Base-by-base conservation (phyloP, 768 basidiomycete species). In the Gautieria morchelliformis region DNA sequence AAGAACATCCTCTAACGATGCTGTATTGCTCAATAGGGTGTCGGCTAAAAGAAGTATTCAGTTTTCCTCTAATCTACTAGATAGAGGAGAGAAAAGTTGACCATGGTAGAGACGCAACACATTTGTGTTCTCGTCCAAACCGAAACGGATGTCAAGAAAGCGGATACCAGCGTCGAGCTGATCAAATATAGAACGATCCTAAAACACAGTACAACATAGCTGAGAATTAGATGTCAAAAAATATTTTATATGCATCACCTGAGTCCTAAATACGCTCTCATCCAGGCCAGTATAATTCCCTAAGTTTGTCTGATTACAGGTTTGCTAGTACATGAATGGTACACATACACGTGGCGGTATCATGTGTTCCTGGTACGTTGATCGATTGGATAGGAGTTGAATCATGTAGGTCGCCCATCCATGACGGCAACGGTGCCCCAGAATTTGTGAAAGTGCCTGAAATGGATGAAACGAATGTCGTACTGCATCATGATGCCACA, bases 341-440 rank as follows among this genome's bases (percentile, higher is more conserved):
- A 37, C 9, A 37, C 62, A 32, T 48, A 63, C 64, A 63, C 11
- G 78, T 78, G 1, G 74, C 67, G 0, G 77, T 69, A 64, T 80
- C 78, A 58, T 80, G 78, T 2, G 75, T 77, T 30, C 78, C 78
- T 11, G 78, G 78, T n/a, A 80, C 60, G 60, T 78, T 79, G 74
- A 79, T 75, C 41, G 74, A 71, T 9, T 75, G 74, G 1, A 80
- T 63, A 54, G 64, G 66, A 0, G 74, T 78, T 41, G 61, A 69
- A 60, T 78, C 77, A 2, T 72, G 63, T 37, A 76, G 56, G 30
- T 65, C 69, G 7, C 74, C 69, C 78, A 79, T 77, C 77, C 76
- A 77, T 37, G 32, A 49, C 15, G 56, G 49, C 30, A 47, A 50
- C n/a, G 19, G 19, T 15, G 20, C 41, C 12, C 42, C 52, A 4